These are phyloP conservation scores for Calocybe gambosa DNA, from an alignment of 1,284 basidiomycete species.

Conservation along the genomic window DNA sequence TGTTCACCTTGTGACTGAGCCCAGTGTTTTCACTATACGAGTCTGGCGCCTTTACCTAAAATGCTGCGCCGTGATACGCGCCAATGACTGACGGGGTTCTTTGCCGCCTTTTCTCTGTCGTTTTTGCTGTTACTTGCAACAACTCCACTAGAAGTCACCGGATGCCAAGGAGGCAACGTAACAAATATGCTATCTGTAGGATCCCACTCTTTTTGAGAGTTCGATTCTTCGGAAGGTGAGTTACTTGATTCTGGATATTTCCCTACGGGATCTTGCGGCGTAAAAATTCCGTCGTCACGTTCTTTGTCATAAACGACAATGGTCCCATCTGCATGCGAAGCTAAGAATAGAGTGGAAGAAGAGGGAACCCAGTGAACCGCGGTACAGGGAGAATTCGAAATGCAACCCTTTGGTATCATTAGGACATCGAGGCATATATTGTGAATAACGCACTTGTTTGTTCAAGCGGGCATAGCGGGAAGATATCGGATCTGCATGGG, in stretches of 20 bases:
- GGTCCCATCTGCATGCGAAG: slow-evolving; percentile 87
- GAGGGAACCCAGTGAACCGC: slow-evolving; percentile 87
- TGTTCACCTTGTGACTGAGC: slow-evolving; percentile 25
- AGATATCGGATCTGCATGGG: slow-evolving; percentile 67
- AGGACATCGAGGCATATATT: slow-evolving; percentile 8
- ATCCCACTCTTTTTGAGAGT: slow-evolving; percentile 54
- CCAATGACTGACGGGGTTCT: slow-evolving; percentile 87
- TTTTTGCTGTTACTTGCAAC: slow-evolving; percentile 28
- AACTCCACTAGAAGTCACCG: slow-evolving; percentile 40
- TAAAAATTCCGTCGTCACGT: slow-evolving; percentile 77
- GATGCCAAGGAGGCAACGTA: slow-evolving; percentile 80
- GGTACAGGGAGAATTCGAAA: slow-evolving; percentile 76
- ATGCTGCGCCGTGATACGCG: slow-evolving; percentile 64
- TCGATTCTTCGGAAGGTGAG: slow-evolving; percentile 19
- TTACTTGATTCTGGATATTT: slow-evolving; percentile 14
- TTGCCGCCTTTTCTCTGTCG: slow-evolving; percentile 64
- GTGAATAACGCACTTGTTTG: slow-evolving; percentile 62
- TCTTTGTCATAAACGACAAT: slow-evolving; percentile 87
- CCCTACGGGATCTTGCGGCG: slow-evolving; percentile 45
- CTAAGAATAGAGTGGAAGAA: slow-evolving; percentile 80
- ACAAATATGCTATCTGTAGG: slow-evolving; percentile 70
- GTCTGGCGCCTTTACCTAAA: slow-evolving; percentile 48
- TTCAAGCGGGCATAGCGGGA: slow-evolving; percentile 87
- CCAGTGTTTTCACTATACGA: neutral
- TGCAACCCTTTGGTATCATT: slow-evolving; percentile 54